Conservation (phyloP, 2,329 filamentous ascomycete genomes). For the Cyphellophora attinorum region DNA sequence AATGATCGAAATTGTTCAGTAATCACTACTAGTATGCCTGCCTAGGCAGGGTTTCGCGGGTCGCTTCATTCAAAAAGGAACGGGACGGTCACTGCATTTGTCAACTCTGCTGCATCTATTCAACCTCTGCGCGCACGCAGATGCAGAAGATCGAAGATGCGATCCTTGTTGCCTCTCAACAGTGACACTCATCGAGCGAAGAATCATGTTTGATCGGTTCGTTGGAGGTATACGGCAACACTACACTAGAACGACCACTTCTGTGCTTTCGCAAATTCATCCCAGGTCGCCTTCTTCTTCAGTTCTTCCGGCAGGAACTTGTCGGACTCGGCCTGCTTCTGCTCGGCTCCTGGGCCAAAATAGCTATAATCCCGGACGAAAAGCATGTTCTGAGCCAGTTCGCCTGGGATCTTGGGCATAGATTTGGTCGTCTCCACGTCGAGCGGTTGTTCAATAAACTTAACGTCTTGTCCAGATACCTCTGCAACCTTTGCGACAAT, state of each 20-base stretch:
- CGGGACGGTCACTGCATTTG: too few relatives aligned
- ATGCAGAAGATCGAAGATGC: too few relatives aligned
- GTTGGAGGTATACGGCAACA: too few relatives aligned
- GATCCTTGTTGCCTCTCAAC: too few relatives aligned
- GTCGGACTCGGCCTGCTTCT: slow-evolving; percentile 14
- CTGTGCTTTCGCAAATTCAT: slow-evolving; percentile 9
- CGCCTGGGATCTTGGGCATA: slow-evolving; percentile 32
- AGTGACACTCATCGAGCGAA: too few relatives aligned
- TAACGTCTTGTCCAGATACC: slow-evolving; percentile 30
- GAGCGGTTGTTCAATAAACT: slow-evolving; percentile 22
- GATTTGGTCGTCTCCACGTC: slow-evolving; percentile 33
- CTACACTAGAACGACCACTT: slow-evolving; percentile 8
- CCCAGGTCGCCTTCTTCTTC: slow-evolving; percentile 9
- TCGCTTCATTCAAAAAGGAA: too few relatives aligned
- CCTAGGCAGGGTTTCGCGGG: too few relatives aligned
- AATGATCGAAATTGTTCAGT: too few relatives aligned
- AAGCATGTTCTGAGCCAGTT: slow-evolving; percentile 45
- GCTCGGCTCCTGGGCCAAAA: slow-evolving; percentile 33
- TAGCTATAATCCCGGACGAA: slow-evolving; percentile 45
- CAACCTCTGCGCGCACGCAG: too few relatives aligned
- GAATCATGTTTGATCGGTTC: too few relatives aligned
- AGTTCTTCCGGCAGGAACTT: slow-evolving; percentile 9
- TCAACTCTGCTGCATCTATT: too few relatives aligned
- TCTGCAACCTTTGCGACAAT: slow-evolving; percentile 29
- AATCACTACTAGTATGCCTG: too few relatives aligned